These are phyloP conservation scores for Cladosporium phlei DNA, from an alignment of 2,329 filamentous ascomycete genomes.

Conservation along the genomic window DNA sequence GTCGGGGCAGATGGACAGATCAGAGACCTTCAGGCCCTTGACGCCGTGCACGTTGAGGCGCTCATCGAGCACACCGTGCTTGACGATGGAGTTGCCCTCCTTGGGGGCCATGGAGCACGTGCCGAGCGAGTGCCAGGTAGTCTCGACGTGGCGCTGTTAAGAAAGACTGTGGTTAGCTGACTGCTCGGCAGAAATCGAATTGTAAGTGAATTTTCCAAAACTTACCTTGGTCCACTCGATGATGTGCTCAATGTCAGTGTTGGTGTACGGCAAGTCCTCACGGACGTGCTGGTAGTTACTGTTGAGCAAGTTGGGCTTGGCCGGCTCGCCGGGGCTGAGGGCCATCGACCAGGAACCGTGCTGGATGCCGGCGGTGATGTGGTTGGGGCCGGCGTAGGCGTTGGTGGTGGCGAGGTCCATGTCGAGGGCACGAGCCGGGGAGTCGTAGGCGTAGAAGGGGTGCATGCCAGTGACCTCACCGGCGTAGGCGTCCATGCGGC, in stretches of 20 bases:
- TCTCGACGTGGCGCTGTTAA: constrained; percentile 63
- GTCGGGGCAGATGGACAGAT: constrained; percentile 47
- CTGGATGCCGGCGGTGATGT: constrained; percentile 65
- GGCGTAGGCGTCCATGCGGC: constrained; percentile 72
- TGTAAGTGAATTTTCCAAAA: neutral
- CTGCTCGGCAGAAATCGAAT: neutral
- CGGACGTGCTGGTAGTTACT: constrained; percentile 58
- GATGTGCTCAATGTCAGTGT: constrained; percentile 58
- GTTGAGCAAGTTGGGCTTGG: constrained; percentile 52
- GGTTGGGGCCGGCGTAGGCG: constrained; percentile 67
- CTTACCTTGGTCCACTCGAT: constrained; percentile 55
- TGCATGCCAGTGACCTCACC: constrained; percentile 65
- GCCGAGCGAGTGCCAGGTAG: constrained; percentile 38
- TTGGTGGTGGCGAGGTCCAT: constrained; percentile 73
- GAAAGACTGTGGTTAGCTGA: constrained; percentile 52
- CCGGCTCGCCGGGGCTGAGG: constrained; percentile 50
- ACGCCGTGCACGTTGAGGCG: constrained; percentile 74
- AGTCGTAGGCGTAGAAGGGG: constrained; percentile 68
- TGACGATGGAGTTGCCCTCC: constrained; percentile 67
- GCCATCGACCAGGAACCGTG: constrained; percentile 64
- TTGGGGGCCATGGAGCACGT: constrained; percentile 35
- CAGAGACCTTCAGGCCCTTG: constrained; percentile 71
- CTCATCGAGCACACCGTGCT: constrained; percentile 61
- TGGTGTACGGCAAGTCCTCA: constrained; percentile 62
- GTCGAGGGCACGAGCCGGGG: constrained; percentile 64